A percentile compares a stretch with the other conserved stretches of the same genome.
Evolutionary conservation across 208 protist genomes (phyloP).

Genomic region (Leptomonas pyrrhocoris): DNA sequence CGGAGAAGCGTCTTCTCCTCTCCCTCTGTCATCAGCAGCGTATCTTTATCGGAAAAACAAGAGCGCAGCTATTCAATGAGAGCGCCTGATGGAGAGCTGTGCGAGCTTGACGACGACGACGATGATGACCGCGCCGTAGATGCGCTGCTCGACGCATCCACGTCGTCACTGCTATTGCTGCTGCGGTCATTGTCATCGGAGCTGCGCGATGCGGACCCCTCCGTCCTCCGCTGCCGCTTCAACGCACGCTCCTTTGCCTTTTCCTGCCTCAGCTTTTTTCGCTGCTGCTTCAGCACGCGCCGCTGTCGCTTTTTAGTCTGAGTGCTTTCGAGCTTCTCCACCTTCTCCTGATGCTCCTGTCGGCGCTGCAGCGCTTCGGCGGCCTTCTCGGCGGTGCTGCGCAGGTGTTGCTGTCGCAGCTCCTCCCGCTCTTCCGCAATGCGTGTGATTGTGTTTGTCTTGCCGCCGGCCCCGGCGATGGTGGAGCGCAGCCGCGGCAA

Average conservation of each 20-base stretch:
- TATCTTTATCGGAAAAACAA: neutral
- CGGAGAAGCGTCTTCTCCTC: too few relatives aligned
- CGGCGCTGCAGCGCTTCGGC: conserved; percentile 36
- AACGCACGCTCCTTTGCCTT: conserved; percentile 17
- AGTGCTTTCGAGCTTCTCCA: conserved; percentile 33
- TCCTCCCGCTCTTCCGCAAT: conserved; percentile 70
- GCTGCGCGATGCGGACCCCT: neutral
- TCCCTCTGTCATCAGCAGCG: neutral
- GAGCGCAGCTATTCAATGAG: neutral
- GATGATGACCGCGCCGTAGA: neutral
- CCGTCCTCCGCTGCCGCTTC: conserved; percentile 15
- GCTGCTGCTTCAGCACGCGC: conserved; percentile 34
- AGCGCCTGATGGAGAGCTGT: neutral
- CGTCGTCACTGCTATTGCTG: neutral
- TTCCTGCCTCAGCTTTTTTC: conserved; percentile 33
- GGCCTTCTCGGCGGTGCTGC: conserved; percentile 36
- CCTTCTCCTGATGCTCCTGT: conserved; percentile 54
- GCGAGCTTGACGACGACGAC: conserved; percentile 11
- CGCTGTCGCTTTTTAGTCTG: conserved; percentile 69
- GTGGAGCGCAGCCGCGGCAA: conserved; percentile 79
- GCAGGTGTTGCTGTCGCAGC: conserved; percentile 54
- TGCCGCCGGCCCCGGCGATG: conserved; percentile 81
- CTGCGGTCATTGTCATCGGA: neutral
- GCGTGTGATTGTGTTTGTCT: conserved; percentile 73
- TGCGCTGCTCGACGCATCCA: neutral